These are phyloP conservation scores for Phellopilus nigrolimitatus DNA, from an alignment of 1,284 basidiomycete species.

Conservation along the genomic window DNA sequence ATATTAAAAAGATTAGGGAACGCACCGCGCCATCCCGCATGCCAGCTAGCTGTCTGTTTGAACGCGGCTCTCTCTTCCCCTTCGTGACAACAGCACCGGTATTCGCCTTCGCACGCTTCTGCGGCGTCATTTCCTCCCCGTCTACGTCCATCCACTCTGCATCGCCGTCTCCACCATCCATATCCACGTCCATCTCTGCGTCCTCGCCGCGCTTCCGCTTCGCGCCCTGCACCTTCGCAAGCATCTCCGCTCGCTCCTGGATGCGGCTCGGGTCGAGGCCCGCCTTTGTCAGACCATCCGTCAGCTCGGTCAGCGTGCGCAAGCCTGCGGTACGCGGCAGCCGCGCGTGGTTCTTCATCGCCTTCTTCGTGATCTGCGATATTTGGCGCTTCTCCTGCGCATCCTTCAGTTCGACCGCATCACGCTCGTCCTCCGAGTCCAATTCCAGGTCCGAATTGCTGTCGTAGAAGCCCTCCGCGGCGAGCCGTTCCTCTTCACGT, in stretches of 20 bases:
- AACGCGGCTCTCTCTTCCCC: constrained; percentile 52
- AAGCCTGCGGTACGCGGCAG: constrained; percentile 85
- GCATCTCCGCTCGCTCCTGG: constrained; percentile 79
- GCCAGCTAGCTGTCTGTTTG: constrained; percentile 76
- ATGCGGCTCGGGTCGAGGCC: constrained; percentile 89
- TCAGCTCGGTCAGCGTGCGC: constrained; percentile 85
- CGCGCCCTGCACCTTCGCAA: constrained; percentile 74
- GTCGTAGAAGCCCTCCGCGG: constrained; percentile 94
- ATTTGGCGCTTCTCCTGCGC: constrained; percentile 71
- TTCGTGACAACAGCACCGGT: constrained; percentile 49
- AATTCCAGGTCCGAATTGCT: constrained; percentile 85
- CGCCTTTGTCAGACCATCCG: constrained; percentile 74
- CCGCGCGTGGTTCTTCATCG: constrained; percentile 79
- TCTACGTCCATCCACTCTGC: constrained; percentile 54
- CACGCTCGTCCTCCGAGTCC: constrained; percentile 90
- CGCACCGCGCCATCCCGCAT: constrained; percentile 68
- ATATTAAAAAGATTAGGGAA: constrained; percentile 20
- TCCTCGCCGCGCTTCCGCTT: constrained; percentile 61
- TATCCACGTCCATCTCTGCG: constrained; percentile 32
- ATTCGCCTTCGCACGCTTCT: constrained; percentile 59
- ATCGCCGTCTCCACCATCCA: constrained; percentile 41
- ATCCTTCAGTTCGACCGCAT: constrained; percentile 62
- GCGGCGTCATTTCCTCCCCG: constrained; percentile 47
- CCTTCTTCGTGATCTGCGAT: constrained; percentile 82
- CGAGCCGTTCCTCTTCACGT: constrained; percentile 91